These are phyloP conservation scores for Globisporangium alternatum DNA, from an alignment of 352 stramenopile species.

Conservation along the genomic window DNA sequence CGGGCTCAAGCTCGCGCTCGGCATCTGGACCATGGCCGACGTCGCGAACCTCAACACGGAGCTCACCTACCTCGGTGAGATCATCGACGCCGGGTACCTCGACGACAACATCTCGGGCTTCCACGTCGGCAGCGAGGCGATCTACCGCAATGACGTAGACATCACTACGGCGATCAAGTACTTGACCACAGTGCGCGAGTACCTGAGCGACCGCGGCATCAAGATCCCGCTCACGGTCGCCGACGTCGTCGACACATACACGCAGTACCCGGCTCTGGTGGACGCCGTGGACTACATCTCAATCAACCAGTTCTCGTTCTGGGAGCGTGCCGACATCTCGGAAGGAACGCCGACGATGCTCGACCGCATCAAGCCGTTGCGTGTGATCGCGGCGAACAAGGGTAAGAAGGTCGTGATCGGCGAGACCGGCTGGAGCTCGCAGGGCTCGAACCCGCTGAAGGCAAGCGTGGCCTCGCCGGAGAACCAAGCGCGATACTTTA, in stretches of 20 bases:
- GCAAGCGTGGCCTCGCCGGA: constrained; percentile 38
- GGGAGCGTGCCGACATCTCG: constrained; percentile 47
- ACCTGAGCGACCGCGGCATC: constrained; percentile 34
- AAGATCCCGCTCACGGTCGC: constrained; percentile 63
- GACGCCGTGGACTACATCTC: constrained; percentile 65
- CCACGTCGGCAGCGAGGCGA: constrained; percentile 61
- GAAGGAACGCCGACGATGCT: constrained; percentile 48
- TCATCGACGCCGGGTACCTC: constrained; percentile 42
- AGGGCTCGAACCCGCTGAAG: constrained; percentile 22
- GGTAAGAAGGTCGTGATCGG: constrained; percentile 62
- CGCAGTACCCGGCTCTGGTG: constrained; percentile 50
- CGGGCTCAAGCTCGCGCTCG: constrained; percentile 53
- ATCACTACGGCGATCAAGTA: constrained; percentile 48
- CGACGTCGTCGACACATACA: constrained; percentile 71
- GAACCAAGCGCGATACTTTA: constrained; percentile 66
- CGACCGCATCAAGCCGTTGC: constrained; percentile 50
- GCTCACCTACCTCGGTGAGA: constrained; percentile 34
- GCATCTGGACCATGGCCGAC: constrained; percentile 54
- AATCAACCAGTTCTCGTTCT: constrained; percentile 83
- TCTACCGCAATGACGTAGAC: constrained; percentile 64
- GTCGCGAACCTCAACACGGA: constrained; percentile 41
- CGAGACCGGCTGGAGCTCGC: constrained; percentile 68
- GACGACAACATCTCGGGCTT: constrained; percentile 50
- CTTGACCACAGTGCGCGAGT: constrained; percentile 56
- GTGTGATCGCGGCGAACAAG: constrained; percentile 37